Evolutionary conservation across 2,329 filamentous ascomycete species (phyloP), one percentile per base, ranked within the genome.

Genomic region (Hysterium pulicare): DNA sequence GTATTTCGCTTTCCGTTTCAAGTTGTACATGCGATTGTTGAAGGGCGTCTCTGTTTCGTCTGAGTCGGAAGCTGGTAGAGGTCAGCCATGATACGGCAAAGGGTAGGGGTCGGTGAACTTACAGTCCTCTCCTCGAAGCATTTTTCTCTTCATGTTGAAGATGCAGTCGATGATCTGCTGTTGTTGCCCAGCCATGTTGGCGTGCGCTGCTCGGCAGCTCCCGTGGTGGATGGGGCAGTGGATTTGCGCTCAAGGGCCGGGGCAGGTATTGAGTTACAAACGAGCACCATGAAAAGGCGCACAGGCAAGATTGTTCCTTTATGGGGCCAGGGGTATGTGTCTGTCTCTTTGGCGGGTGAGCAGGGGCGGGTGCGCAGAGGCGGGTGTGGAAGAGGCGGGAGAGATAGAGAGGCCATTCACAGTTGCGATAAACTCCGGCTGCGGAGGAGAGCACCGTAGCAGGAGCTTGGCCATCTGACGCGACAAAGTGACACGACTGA

Each of bases 11-110:
- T 81, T 78, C 64, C 82, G 86, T 72, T 90, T 87, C 34, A 91
- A 74, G 64, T 90, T 91, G 66, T 88, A 81, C 47, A 85, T 86
- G 59, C 86, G 83, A 66, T 90, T 90, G 44, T 82, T 84, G 54
- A 78, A 79, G 54, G 78, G 75, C 46, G 83, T 77, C 55, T 89
- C 82, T 41, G 81, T 78, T 46, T 83, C 82, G 65, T 91, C 87
- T 45, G 85, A 87, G 62, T 90, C 87, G 54, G 83, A 87, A 48
- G 88, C 87, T 90, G 67, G 30, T 43, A 40, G 34, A 36, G 19
- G 9, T 16, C 15, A 42, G n/a, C 15, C 33, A 17, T 7, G 9
- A 16, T 30, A 17, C 26, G 26, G 28, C 13, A 28, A 16, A 21
- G 31, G 32, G 38, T 11, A 5, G 31, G 30, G 19, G 37, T 34